Base-by-base conservation (phyloP, 768 basidiomycete species). In the Mycena filopes region DNA sequence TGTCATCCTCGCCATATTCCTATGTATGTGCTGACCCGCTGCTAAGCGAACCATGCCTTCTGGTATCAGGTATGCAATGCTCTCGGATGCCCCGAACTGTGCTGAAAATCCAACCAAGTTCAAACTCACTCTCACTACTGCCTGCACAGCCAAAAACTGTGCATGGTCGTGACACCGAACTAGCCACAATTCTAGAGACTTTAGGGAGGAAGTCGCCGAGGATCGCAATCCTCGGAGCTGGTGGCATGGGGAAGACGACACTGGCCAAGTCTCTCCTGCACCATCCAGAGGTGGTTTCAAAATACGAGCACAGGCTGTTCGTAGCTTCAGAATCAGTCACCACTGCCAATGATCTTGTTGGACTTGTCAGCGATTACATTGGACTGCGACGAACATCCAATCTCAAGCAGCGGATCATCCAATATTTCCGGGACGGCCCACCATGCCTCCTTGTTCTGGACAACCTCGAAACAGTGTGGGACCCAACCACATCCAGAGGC, bases 391-490 rank as follows among this genome's bases (percentile, higher is more conserved):
- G 40, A n/a, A 55, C 46, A 33, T 43, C 25, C 56, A 50, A 49
- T 36, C 54, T 48, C n/a, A 54, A 15, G 5, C 48, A 21, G 40
- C 13, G 25, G 28, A 54, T 63, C n/a, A 31, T 51, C 55, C 26
- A 33, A n/a, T 58, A 45, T 38, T 49, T 49, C 25, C 18, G 15
- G 5, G 5, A 26, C 7, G 15, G 3, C 21, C 28, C 53, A 31
- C 25, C 33, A 13, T 33, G 43, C 25, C 41, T 64, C 4, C 36
- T 64, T 29, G 23, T 63, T 25, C 18, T 61, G 8, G 60, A 61
- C 21, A 61, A 61, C 20, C 25, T 61, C 18, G 60, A 61, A 33
- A 61, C 60, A 25, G 41, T 28, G 8, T 61, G 60, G 60, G 60
- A 61, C 28, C n/a, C 38, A 7, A 4, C 2, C 16, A 42, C 43